Percentiles rank a stretch among this genome's conserved stretches.
Evolutionary conservation across 2,329 filamentous ascomycete species (phyloP).

Genomic region (Monosporascus ibericus): DNA sequence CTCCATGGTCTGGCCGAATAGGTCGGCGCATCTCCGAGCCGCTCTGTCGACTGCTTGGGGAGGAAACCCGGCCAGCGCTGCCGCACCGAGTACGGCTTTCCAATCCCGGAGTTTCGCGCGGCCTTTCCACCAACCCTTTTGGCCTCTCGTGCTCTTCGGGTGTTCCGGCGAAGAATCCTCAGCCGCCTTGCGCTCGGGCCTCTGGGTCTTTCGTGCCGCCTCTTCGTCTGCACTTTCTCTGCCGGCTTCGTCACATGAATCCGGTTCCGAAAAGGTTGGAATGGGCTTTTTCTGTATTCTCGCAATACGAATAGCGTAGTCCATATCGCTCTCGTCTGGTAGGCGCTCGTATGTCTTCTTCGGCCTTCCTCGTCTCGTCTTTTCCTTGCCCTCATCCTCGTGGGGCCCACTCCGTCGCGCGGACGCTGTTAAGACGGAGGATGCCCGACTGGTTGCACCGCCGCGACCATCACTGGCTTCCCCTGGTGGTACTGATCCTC

Average conservation of each 20-base stretch:
- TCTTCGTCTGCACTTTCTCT: not conserved
- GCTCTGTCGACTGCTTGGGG: slow-evolving; percentile 59
- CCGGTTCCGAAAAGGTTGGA: slow-evolving; percentile 18
- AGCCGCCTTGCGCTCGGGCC: not conserved
- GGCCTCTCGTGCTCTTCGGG: not conserved
- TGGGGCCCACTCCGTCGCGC: not conserved
- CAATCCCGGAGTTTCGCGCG: slow-evolving; percentile 56
- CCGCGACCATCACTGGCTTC: not conserved
- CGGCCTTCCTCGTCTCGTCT: slow-evolving; percentile 30
- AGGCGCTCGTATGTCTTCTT: slow-evolving; percentile 32
- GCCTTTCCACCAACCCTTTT: not conserved
- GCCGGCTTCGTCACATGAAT: not conserved
- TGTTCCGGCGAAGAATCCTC: not conserved
- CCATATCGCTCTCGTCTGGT: slow-evolving; percentile 39
- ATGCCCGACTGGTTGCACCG: not conserved
- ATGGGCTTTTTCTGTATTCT: slow-evolving; percentile 29
- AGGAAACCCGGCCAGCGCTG: slow-evolving; percentile 67
- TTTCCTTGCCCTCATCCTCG: slow-evolving; percentile 7
- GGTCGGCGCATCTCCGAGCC: slow-evolving; percentile 63
- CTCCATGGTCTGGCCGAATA: slow-evolving; percentile 69
- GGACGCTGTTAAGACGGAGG: too few species aligned
- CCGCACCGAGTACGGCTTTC: slow-evolving; percentile 77
- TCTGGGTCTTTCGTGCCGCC: not conserved
- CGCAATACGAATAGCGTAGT: slow-evolving; percentile 43
- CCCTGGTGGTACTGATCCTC: not conserved